These are phyloP conservation scores for Diatrype stigma DNA, from an alignment of 2,329 filamentous ascomycete genomes.

Conservation along the genomic window DNA sequence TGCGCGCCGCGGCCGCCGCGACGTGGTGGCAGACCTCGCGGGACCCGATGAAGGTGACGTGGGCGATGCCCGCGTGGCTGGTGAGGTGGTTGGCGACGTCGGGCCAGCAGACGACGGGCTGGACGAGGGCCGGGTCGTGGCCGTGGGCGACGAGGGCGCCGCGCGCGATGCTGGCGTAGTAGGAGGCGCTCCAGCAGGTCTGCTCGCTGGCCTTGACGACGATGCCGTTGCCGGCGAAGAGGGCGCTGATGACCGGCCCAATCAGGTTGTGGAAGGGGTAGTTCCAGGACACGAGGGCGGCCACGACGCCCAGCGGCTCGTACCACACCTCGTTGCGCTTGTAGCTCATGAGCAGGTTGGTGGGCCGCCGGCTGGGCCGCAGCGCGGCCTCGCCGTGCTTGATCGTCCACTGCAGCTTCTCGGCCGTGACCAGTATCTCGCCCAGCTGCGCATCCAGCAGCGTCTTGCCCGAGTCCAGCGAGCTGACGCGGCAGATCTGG, in stretches of 20 bases:
- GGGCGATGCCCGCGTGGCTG: slow-evolving; percentile 76
- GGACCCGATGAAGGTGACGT: slow-evolving; percentile 96
- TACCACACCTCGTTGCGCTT: slow-evolving; percentile 89
- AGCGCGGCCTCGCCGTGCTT: slow-evolving; percentile 83
- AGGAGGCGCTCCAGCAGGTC: slow-evolving; percentile 85
- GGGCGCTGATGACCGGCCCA: slow-evolving; percentile 80
- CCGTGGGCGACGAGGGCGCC: slow-evolving; percentile 79
- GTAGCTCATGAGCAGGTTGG: slow-evolving; percentile 91
- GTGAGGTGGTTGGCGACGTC: slow-evolving; percentile 76
- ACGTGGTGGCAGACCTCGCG: slow-evolving; percentile 83
- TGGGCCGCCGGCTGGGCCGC: slow-evolving; percentile 67
- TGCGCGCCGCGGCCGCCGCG: slow-evolving; percentile 77
- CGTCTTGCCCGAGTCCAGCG: slow-evolving; percentile 92
- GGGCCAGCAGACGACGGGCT: slow-evolving; percentile 85
- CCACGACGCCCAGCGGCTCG: slow-evolving; percentile 88
- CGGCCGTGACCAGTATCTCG: slow-evolving; percentile 88
- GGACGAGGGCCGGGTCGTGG: slow-evolving; percentile 75
- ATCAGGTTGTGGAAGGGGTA: slow-evolving; percentile 95
- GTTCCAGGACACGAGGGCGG: slow-evolving; percentile 95
- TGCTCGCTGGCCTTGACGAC: slow-evolving; percentile 93
- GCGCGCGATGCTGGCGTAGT: slow-evolving; percentile 76
- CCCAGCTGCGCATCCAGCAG: slow-evolving; percentile 91
- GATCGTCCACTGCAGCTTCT: slow-evolving; percentile 94
- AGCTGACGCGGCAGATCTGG: slow-evolving; percentile 78
- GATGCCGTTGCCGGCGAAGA: slow-evolving; percentile 89